Conservation (phyloP, 2,329 filamentous ascomycete species). For the Triangularia setosa region DNA sequence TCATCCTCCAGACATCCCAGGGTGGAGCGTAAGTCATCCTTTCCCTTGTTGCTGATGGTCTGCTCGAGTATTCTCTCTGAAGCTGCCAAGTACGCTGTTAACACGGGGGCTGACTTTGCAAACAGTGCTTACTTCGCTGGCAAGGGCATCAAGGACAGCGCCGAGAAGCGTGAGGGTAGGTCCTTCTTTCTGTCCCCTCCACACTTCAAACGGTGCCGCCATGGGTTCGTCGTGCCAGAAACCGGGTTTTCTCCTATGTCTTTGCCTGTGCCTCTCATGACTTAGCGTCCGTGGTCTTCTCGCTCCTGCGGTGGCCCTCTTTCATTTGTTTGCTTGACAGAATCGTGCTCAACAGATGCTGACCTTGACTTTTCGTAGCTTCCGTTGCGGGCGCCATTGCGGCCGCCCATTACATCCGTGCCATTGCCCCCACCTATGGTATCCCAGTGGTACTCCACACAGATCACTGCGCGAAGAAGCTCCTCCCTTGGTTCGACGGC, state of each 20-base stretch:
- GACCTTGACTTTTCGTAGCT: constrained; percentile 41
- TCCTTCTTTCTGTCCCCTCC: neutral
- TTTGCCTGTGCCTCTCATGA: too few species aligned
- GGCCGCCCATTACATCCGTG: constrained; percentile 88
- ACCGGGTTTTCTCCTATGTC: too few species aligned
- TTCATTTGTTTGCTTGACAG: too few species aligned
- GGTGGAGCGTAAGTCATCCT: constrained; percentile 65
- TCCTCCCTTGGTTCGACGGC: constrained; percentile 94
- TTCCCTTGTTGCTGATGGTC: neutral
- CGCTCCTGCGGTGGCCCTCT: too few species aligned
- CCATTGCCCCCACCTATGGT: constrained; percentile 80
- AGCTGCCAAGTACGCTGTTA: too few species aligned
- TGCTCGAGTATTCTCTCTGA: neutral
- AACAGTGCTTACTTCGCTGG: constrained; percentile 77
- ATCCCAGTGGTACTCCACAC: constrained; percentile 68
- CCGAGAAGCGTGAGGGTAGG: constrained; percentile 60
- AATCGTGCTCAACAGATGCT: neutral
- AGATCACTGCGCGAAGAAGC: constrained; percentile 99
- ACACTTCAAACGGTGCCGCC: too few species aligned
- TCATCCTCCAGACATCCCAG: constrained; percentile 77
- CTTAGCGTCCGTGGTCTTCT: too few species aligned
- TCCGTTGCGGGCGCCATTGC: constrained; percentile 86
- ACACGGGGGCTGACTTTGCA: neutral
- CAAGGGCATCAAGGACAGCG: constrained; percentile 76
- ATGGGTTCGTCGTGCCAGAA: too few species aligned